A percentile compares a stretch with the other conserved stretches of the same genome.
phyloP scores from a whole-genome alignment of 2,329 filamentous ascomycete species.

The Rhynchosporium agropyri region DNA sequence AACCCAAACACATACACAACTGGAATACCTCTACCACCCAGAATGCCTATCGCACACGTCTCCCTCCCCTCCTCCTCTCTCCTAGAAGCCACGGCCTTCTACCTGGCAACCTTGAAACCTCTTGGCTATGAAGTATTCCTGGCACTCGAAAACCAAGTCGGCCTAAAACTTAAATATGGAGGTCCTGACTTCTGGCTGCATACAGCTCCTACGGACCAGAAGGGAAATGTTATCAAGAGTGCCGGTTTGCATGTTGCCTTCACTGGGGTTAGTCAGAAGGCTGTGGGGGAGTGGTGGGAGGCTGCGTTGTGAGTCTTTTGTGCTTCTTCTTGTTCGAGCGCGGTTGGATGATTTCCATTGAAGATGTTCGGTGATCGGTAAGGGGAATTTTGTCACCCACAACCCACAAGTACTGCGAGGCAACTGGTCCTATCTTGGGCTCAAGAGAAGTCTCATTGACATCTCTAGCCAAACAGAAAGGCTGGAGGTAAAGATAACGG shows the following conservation, averaged over 20 bases:
- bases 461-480: conserved; percentile 30
- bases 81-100: conserved; percentile 21
- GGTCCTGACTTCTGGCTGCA: conserved; percentile 31
- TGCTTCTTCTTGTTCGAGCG: neutral
- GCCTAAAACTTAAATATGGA: conserved; percentile 15
- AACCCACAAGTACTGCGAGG: no score
- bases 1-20: no score
- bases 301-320: conserved; percentile 25
- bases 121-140: conserved; percentile 24
- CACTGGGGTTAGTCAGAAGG: conserved; percentile 16
- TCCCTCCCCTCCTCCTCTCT: conserved; percentile 27
- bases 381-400: no score
- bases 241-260: conserved; percentile 23
- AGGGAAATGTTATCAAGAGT: neutral
- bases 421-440: no score
- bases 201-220: neutral
- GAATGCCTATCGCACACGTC: conserved; percentile 26
- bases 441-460: neutral
- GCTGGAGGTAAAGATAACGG: conserved; percentile 28
- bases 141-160: conserved; percentile 14
- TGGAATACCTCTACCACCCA: neutral
- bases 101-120: conserved; percentile 23
- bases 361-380: no score
- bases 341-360: neutral
- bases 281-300: conserved; percentile 22